Percentiles rank a stretch among this genome's conserved stretches.
Conservation (phyloP, 2,329 filamentous ascomycete species). For the Cytospora leucostoma region DNA sequence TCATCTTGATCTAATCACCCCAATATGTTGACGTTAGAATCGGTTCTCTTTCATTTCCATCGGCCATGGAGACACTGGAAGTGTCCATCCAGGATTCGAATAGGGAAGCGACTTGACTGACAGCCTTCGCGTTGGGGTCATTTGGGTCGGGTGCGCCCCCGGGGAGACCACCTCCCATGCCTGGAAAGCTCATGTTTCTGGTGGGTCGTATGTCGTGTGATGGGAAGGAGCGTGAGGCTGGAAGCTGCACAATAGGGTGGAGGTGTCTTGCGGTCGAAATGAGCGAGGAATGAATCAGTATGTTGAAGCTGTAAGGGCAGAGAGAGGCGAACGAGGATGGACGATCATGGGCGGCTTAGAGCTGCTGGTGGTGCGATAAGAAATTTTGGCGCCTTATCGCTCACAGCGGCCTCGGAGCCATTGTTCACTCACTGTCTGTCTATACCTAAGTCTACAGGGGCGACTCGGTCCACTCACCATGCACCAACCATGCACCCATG, state of each 20-base stretch:
- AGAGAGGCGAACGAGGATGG: background rate
- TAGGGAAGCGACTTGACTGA: constrained; percentile 23
- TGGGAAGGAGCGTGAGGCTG: background rate
- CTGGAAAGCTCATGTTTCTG: constrained; percentile 44
- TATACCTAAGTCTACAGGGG: background rate
- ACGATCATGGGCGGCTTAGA: background rate
- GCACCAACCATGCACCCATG: background rate
- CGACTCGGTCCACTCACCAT: background rate
- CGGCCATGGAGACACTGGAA: background rate
- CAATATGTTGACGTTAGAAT: constrained; percentile 1
- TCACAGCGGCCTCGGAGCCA: constrained; percentile 18
- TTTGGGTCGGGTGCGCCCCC: constrained; percentile 39
- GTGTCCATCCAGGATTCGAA: too few species aligned
- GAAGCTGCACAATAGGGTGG: background rate
- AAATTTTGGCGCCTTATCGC: constrained; percentile 22
- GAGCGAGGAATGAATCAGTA: background rate
- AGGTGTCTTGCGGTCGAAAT: background rate
- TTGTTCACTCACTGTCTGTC: background rate
- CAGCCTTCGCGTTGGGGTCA: constrained; percentile 51
- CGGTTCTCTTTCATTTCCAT: background rate
- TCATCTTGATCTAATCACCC: constrained; percentile 8
- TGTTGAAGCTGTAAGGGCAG: background rate
- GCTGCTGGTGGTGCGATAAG: constrained; percentile 16
- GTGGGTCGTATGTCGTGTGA: background rate
- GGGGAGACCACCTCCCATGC: constrained; percentile 31